These are phyloP conservation scores for Suhomyces bokatorum DNA, from an alignment of 1,139 yeast species.

Conservation along the genomic window DNA sequence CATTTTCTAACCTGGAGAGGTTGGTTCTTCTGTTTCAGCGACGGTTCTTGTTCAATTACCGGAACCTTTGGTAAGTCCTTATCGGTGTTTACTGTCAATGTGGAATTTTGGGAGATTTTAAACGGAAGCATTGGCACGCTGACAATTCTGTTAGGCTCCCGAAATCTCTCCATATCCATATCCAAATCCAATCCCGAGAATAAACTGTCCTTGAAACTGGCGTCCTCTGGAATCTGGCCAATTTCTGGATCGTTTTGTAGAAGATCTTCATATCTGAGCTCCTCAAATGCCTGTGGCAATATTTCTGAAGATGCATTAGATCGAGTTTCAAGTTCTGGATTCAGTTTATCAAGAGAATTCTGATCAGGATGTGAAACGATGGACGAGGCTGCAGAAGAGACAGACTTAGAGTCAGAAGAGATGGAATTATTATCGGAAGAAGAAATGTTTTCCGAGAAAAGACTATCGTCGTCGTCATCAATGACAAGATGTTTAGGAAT, in stretches of 20 bases:
- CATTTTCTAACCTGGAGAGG: slow-evolving; percentile 11
- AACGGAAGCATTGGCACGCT: slow-evolving; percentile 8
- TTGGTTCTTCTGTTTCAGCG: neutral
- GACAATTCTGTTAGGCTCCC: slow-evolving; percentile 7
- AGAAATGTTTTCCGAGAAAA: slow-evolving; percentile 20
- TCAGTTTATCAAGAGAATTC: neutral
- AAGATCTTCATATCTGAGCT: neutral
- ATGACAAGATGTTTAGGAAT: slow-evolving; percentile 15
- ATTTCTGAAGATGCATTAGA: slow-evolving; percentile 8
- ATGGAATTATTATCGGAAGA: slow-evolving; percentile 1
- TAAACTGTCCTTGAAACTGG: slow-evolving; percentile 12
- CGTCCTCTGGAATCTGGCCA: slow-evolving; percentile 3
- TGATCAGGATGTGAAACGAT: neutral
- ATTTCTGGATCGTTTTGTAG: slow-evolving; percentile 8
- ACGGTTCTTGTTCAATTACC: neutral
- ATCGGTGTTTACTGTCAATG: slow-evolving; percentile 7
- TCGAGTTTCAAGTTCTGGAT: neutral
- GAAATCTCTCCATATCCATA: slow-evolving; percentile 2
- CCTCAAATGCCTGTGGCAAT: neutral
- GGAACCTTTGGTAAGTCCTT: slow-evolving; percentile 12
- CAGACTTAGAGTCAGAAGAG: slow-evolving; percentile 1
- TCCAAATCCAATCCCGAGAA: slow-evolving; percentile 12
- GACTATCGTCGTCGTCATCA: slow-evolving; percentile 26
- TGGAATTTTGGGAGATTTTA: neutral
- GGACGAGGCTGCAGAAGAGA: slow-evolving; percentile 8